Conservation (phyloP, 495 filamentous ascomycete genomes). For the Hypoxylon lienhwacheense region DNA sequence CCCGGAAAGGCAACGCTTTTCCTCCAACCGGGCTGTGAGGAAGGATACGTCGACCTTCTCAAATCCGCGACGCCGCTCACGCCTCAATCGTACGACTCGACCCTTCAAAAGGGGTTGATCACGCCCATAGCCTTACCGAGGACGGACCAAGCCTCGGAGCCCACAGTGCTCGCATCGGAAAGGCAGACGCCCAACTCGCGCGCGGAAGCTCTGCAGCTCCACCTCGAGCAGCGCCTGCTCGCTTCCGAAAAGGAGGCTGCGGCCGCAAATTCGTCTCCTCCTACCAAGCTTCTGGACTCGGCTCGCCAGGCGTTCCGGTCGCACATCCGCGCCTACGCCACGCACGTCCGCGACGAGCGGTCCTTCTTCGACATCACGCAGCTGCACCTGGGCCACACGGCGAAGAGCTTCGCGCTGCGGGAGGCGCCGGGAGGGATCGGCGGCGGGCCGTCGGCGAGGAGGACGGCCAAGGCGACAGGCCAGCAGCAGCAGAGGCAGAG, state of each 20-base stretch:
- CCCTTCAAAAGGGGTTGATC: constrained; percentile 58
- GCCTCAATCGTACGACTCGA: constrained; percentile 49
- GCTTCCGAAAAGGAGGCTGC: constrained; percentile 34
- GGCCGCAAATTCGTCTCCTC: constrained; percentile 26
- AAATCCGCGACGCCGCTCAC: constrained; percentile 45
- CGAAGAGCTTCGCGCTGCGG: constrained; percentile 87
- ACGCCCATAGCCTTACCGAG: constrained; percentile 44
- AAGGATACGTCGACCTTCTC: constrained; percentile 80
- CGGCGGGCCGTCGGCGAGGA: constrained; percentile 45
- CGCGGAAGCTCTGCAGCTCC: constrained; percentile 53
- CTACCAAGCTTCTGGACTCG: constrained; percentile 62
- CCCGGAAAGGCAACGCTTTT: constrained; percentile 87
- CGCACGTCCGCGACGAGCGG: constrained; percentile 82
- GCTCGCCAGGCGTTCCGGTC: constrained; percentile 83
- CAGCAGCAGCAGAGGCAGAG: constrained; percentile 20
- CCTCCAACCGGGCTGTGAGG: constrained; percentile 85
- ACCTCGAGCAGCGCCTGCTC: constrained; percentile 53
- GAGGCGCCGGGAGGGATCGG: constrained; percentile 84
- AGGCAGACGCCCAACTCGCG: constrained; percentile 47
- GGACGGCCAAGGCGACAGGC: constrained; percentile 39
- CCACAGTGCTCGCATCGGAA: constrained; percentile 28
- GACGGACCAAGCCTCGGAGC: constrained; percentile 27
- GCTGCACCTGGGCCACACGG: constrained; percentile 88
- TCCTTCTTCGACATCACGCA: constrained; percentile 83
- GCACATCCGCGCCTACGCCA: constrained; percentile 92